Conservation (phyloP, 768 basidiomycete genomes). For the Chalciporus piperatus region DNA sequence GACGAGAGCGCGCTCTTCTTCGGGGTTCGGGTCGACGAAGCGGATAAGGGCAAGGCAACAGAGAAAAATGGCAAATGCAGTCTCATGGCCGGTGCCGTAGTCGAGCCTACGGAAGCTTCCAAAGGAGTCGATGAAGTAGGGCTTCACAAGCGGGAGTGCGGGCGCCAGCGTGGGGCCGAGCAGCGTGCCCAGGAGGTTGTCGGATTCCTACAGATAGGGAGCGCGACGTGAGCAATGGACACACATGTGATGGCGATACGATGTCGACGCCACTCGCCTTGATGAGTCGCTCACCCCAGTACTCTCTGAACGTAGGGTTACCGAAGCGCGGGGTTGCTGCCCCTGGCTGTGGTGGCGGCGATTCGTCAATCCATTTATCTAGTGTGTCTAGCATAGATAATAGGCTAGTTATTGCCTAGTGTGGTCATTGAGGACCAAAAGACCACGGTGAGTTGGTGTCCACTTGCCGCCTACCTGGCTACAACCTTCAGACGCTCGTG, state of each 20-base stretch:
- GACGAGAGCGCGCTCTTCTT: constrained; percentile 60
- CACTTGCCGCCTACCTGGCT: constrained; percentile 19
- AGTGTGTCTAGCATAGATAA: constrained; percentile 63
- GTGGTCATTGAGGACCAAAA: background rate
- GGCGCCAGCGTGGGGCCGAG: constrained; percentile 44
- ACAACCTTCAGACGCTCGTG: constrained; percentile 25
- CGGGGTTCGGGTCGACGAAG: constrained; percentile 53
- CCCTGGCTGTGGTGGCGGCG: constrained; percentile 62
- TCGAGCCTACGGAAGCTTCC: constrained; percentile 91
- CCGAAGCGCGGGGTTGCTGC: constrained; percentile 76
- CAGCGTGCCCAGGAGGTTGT: constrained; percentile 45
- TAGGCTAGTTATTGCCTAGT: constrained; percentile 46
- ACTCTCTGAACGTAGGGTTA: constrained; percentile 80
- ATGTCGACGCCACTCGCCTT: constrained; percentile 47
- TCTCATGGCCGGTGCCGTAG: constrained; percentile 96
- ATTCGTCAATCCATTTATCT: constrained; percentile 73
- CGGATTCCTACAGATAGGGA: constrained; percentile 44
- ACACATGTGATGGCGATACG: background rate
- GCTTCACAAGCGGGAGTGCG: constrained; percentile 64
- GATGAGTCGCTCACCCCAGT: constrained; percentile 75
- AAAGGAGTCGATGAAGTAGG: constrained; percentile 80
- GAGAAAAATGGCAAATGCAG: constrained; percentile 80
- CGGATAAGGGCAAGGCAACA: constrained; percentile 68
- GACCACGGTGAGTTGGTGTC: background rate
- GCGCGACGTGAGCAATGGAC: background rate